Evolutionary conservation across 805 yeast species (phyloP).

Genomic region (Cyberlindnera amylophila): DNA sequence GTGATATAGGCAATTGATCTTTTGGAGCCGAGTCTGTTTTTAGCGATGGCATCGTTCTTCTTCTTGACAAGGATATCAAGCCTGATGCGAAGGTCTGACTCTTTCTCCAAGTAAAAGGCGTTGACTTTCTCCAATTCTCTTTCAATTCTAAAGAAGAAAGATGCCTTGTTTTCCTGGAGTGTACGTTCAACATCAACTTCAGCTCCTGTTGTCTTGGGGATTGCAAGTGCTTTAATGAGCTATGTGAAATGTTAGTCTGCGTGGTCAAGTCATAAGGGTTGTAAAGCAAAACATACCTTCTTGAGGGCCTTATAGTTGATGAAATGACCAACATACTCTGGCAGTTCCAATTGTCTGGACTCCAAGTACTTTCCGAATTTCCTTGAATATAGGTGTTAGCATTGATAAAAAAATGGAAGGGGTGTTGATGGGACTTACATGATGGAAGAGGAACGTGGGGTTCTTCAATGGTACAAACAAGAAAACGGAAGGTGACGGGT

Average conservation of each 20-base stretch:
- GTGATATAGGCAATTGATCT: slow-evolving; percentile 77
- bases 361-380: slow-evolving; percentile 96
- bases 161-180: slow-evolving; percentile 85
- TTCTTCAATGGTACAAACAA: neutral
- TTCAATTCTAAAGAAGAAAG: slow-evolving; percentile 82
- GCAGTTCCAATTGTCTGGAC: slow-evolving; percentile 88
- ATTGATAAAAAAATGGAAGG: neutral
- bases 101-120: slow-evolving; percentile 86
- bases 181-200: slow-evolving; percentile 41
- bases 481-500: no score
- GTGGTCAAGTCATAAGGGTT: neutral
- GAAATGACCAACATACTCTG: slow-evolving; percentile 91
- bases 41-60: slow-evolving; percentile 45
- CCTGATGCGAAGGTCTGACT: slow-evolving; percentile 77
- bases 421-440: slow-evolving; percentile 6
- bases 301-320: slow-evolving; percentile 92
- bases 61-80: slow-evolving; percentile 73
- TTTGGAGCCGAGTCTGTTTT: slow-evolving; percentile 48
- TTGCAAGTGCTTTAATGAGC: slow-evolving; percentile 77
- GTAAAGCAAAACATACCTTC: slow-evolving; percentile 36
- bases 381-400: slow-evolving; percentile 34
- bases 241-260: slow-evolving; percentile 5
- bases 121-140: slow-evolving; percentile 95
- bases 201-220: slow-evolving; percentile 29
- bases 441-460: slow-evolving; percentile 1